A percentile compares a stretch with the other conserved stretches of the same genome.
These are phyloP conservation scores for Tetrahymena malaccensis DNA, from an alignment of 73 alveolate genomes.

Conservation along the genomic window DNA sequence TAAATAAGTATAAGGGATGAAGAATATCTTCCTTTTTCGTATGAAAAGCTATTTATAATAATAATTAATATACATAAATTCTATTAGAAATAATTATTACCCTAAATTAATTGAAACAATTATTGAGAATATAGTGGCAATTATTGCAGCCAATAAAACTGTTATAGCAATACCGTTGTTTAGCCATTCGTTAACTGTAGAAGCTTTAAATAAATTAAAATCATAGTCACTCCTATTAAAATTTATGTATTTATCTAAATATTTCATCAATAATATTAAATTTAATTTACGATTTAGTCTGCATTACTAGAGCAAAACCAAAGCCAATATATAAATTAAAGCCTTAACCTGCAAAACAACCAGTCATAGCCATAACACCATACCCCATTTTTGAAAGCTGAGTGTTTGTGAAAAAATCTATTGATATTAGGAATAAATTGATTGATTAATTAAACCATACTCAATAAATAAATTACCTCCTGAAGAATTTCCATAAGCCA, in stretches of 20 bases:
- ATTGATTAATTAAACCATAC: no score
- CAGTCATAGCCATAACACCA: conserved; percentile 43
- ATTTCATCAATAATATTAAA: not conserved
- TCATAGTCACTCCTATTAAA: not conserved
- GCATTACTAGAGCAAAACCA: conserved; percentile 26
- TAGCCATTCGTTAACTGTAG: not conserved
- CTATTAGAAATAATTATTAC: conserved; percentile 9
- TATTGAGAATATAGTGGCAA: conserved; percentile 24
- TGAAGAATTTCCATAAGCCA: conserved; percentile 37
- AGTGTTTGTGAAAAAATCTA: conserved; percentile 11
- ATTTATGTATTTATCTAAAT: not conserved
- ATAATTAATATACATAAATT: not conserved
- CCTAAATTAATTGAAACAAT: conserved; percentile 33
- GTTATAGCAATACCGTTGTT: conserved; percentile 12
- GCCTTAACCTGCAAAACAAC: conserved; percentile 17
- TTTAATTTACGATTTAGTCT: not conserved
- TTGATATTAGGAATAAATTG: not conserved
- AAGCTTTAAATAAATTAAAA: not conserved
- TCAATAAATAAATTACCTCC: not conserved
- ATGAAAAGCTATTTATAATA: not conserved
- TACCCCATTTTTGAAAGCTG: conserved; percentile 29
- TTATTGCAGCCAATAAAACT: conserved; percentile 26
- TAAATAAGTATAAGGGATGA: not conserved
- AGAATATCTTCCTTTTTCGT: not conserved
- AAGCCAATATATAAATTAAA: conserved; percentile 27